Conservation (phyloP, 371 early-diverging fungal species). For the Actinomortierella wolfii region DNA sequence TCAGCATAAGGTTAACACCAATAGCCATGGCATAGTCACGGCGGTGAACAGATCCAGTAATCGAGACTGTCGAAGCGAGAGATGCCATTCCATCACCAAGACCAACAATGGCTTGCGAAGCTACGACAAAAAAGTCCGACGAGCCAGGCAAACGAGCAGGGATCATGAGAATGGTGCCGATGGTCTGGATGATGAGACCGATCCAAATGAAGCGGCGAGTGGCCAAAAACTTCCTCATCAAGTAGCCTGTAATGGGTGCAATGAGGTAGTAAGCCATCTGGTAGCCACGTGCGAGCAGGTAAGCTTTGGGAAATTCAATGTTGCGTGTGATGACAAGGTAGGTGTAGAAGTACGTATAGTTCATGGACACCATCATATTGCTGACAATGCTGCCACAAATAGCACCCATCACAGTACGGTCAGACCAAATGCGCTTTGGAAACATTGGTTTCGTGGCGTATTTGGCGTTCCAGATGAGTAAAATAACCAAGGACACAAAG, state of each 20-base stretch:
- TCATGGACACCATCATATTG: constrained; percentile 9
- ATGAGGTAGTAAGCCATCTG: constrained; percentile 5
- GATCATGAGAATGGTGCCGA: constrained; percentile 48
- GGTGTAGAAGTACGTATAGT: constrained; percentile 8
- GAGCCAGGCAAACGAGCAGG: constrained; percentile 45
- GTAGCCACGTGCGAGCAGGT: constrained; percentile 6
- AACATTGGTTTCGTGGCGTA: constrained; percentile 10
- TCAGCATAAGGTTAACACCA: constrained; percentile 4
- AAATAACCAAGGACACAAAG: background rate
- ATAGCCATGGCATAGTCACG: constrained; percentile 14
- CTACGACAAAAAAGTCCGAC: constrained; percentile 36
- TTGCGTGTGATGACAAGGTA: constrained; percentile 14
- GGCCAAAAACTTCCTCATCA: constrained; percentile 8
- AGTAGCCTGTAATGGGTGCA: constrained; percentile 2
- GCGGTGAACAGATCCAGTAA: constrained; percentile 10
- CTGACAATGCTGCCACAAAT: constrained; percentile 7
- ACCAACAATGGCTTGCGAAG: constrained; percentile 45
- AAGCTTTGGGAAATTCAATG: background rate
- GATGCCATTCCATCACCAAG: constrained; percentile 41
- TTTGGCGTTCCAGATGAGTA: constrained; percentile 9
- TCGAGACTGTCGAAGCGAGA: constrained; percentile 7
- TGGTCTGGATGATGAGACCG: constrained; percentile 18
- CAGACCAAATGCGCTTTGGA: constrained; percentile 16
- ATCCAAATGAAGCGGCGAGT: constrained; percentile 15
- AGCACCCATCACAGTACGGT: constrained; percentile 13